Conservation (phyloP, 176 grass and related monocot species). For the Urochloa ruziziensis region DNA sequence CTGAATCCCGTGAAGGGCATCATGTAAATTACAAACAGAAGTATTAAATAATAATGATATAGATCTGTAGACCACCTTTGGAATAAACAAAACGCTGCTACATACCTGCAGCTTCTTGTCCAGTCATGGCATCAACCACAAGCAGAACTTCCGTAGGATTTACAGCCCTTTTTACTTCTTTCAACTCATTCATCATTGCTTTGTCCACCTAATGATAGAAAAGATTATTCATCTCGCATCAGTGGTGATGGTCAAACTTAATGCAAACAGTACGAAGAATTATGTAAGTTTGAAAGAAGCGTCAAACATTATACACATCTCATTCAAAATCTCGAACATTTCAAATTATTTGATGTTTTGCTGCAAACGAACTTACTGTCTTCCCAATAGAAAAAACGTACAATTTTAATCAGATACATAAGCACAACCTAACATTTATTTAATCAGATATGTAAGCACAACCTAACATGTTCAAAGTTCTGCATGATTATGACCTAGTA, state of each 20-base stretch:
- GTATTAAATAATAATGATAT: background rate
- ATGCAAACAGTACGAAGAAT: background rate
- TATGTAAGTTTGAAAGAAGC: slow-evolving; percentile 15
- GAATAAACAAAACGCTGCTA: background rate
- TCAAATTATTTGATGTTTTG: background rate
- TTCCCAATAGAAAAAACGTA: background rate
- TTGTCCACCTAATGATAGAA: slow-evolving; percentile 71
- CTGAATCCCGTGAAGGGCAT: background rate
- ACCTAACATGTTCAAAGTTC: slow-evolving; percentile 6
- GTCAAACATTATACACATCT: background rate
- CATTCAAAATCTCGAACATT: background rate
- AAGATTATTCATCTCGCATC: slow-evolving; percentile 4
- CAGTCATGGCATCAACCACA: slow-evolving; percentile 94
- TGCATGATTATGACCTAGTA: background rate
- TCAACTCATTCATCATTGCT: slow-evolving; percentile 86
- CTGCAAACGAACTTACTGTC: background rate
- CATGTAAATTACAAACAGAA: background rate
- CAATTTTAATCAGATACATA: background rate
- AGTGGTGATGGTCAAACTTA: background rate
- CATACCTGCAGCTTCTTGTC: slow-evolving; percentile 37
- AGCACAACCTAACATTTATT: background rate
- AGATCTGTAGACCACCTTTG: too few species aligned
- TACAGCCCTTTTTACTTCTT: slow-evolving; percentile 70
- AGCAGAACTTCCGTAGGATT: slow-evolving; percentile 85
- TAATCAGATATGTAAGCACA: slow-evolving; percentile 6